These are phyloP conservation scores for Gossypium trilobum DNA, from an alignment of 441 rosid genomes.

Conservation along the genomic window DNA sequence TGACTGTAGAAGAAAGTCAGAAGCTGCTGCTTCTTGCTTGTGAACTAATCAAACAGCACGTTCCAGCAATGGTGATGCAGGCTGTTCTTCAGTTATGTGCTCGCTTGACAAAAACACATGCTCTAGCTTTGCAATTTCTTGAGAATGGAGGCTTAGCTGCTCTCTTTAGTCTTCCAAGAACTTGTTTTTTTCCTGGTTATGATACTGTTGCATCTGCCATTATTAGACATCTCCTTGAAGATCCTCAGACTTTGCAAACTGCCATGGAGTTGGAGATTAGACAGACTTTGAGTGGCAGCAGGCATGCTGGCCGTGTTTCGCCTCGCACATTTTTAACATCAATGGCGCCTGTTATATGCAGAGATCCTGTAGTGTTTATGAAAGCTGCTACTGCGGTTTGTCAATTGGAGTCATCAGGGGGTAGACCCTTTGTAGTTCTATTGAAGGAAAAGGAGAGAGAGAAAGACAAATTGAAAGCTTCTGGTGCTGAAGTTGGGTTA, in stretches of 20 bases:
- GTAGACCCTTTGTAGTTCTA: constrained; percentile 66
- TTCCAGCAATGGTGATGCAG: constrained; percentile 86
- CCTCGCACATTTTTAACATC: constrained; percentile 66
- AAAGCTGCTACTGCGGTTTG: constrained; percentile 75
- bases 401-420: constrained; percentile 86
- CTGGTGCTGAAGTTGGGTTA: constrained; percentile 47
- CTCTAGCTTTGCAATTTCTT: constrained; percentile 74
- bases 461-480: constrained; percentile 55
- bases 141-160: constrained; percentile 75
- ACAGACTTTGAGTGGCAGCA: constrained; percentile 64
- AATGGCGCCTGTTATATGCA: constrained; percentile 83
- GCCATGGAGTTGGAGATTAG: constrained; percentile 96
- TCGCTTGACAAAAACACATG: constrained; percentile 74
- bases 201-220: constrained; percentile 83
- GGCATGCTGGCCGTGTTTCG: constrained; percentile 65
- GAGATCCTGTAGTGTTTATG: constrained; percentile 87
- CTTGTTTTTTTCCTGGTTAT: constrained; percentile 85
- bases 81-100: constrained; percentile 93
- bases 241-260: constrained; percentile 88
- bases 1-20: constrained; percentile 65
- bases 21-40: constrained; percentile 57
- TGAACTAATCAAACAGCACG: constrained; percentile 70
- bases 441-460: constrained; percentile 74
- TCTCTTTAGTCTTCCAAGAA: constrained; percentile 72
- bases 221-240: constrained; percentile 87